A percentile compares a stretch with the other conserved stretches of the same genome.
These are phyloP conservation scores for Abelmoschus esculentus DNA, from an alignment of 345 rosid genomes.

Conservation along the genomic window DNA sequence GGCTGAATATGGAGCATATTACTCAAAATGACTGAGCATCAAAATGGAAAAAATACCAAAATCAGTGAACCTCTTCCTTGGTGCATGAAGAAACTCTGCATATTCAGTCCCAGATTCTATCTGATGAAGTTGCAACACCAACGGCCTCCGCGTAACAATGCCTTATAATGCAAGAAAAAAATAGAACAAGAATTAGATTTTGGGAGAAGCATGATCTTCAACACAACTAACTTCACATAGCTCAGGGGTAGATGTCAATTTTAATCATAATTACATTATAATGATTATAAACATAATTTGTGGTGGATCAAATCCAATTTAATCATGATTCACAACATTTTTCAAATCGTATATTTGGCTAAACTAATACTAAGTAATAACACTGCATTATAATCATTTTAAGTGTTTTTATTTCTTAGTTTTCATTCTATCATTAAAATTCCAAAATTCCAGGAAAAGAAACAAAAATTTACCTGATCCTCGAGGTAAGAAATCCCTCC, in stretches of 20 bases:
- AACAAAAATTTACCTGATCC: constrained; percentile 74
- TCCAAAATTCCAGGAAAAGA: constrained; percentile 2
- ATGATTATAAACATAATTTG: background rate
- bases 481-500: constrained; percentile 97
- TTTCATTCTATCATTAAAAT: background rate
- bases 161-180: constrained; percentile 35
- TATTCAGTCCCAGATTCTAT: constrained; percentile 75
- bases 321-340: background rate
- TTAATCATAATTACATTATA: background rate
- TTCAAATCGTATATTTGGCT: background rate
- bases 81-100: constrained; percentile 94
- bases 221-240: background rate
- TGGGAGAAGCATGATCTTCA: background rate
- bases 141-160: constrained; percentile 90
- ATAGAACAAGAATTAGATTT: background rate
- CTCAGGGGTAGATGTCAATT: background rate
- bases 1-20: no score
- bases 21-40: background rate
- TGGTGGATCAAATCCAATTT: background rate
- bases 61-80: constrained; percentile 68
- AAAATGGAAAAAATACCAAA: constrained; percentile 60
- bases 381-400: background rate
- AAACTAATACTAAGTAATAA: background rate
- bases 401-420: background rate
- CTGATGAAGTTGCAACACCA: constrained; percentile 96